Evolutionary conservation across 1,139 yeast species (phyloP).

Genomic region (Yamadazyma diddensiae): DNA sequence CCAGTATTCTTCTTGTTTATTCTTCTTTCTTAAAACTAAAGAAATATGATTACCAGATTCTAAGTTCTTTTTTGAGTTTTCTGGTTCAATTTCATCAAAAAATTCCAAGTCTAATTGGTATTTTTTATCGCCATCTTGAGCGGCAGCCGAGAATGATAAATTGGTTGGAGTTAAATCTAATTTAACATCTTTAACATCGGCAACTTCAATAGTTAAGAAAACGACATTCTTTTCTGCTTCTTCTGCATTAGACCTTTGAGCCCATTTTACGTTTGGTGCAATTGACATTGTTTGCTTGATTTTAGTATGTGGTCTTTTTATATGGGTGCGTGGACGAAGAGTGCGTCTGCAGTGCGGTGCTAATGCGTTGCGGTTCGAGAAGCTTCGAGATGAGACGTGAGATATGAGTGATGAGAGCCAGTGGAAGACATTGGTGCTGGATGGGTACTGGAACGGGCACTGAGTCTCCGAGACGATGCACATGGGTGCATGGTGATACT

Average conservation of each 20-base stretch:
- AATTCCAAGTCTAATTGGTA: constrained; percentile 69
- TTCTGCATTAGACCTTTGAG: constrained; percentile 81
- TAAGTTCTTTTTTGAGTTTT: constrained; percentile 59
- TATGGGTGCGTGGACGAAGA: constrained; percentile 1
- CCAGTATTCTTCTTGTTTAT: constrained; percentile 76
- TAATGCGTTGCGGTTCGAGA: constrained; percentile 3
- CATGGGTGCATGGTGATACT: no score
- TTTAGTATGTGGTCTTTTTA: no score
- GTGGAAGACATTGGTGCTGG: no score
- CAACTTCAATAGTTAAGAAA: constrained; percentile 69
- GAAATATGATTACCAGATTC: constrained; percentile 66
- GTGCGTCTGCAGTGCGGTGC: constrained; percentile 2
- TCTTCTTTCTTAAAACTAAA: constrained; percentile 70
- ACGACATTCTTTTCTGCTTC: constrained; percentile 74
- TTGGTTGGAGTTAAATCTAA: constrained; percentile 59
- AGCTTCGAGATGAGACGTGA: constrained; percentile 3
- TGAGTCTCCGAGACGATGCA: no score
- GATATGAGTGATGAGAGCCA: not conserved
- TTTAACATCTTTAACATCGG: constrained; percentile 65
- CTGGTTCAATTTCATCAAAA: constrained; percentile 68
- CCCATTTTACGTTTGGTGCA: constrained; percentile 69
- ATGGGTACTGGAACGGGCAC: no score
- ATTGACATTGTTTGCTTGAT: constrained; percentile 11
- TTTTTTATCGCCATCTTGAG: constrained; percentile 42
- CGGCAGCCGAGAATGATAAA: constrained; percentile 58